These are phyloP conservation scores for Furcasterigmium furcatum DNA, from an alignment of 2,329 filamentous ascomycete species.

Conservation along the genomic window DNA sequence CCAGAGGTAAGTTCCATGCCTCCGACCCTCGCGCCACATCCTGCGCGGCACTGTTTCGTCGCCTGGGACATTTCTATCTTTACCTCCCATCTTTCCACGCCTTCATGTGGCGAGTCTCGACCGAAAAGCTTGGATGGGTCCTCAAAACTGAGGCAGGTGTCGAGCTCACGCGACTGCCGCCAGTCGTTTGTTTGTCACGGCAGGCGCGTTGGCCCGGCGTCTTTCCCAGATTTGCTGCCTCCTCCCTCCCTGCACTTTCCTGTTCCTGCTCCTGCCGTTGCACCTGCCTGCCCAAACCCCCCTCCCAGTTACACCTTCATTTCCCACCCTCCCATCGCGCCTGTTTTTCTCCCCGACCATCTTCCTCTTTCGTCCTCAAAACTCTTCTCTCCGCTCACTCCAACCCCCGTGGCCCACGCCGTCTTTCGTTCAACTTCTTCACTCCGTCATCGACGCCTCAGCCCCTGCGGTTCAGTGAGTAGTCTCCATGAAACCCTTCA, in stretches of 20 bases:
- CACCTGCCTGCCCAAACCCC: not conserved
- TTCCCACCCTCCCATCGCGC: constrained; percentile 5
- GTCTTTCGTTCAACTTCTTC: not conserved
- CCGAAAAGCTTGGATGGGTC: too few relatives aligned
- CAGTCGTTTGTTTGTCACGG: not conserved
- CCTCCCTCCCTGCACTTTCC: not conserved
- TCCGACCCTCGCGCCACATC: too few relatives aligned
- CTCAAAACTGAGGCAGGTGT: too few relatives aligned
- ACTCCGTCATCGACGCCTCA: too few relatives aligned
- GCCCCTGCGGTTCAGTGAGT: too few relatives aligned
- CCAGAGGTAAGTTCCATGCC: too few relatives aligned
- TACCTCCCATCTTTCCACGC: too few relatives aligned
- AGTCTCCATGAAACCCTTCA: not conserved
- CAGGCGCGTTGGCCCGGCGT: not conserved
- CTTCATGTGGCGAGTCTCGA: too few relatives aligned
- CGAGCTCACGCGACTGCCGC: too few relatives aligned
- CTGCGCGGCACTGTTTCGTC: too few relatives aligned
- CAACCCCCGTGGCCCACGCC: not conserved
- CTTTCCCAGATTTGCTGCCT: not conserved
- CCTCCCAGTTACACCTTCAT: constrained; percentile 5
- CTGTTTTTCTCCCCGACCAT: constrained; percentile 11
- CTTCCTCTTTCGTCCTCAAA: constrained; percentile 15
- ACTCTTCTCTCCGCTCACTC: not conserved
- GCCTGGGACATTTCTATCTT: too few relatives aligned
- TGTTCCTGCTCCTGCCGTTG: not conserved